Evolutionary conservation across 345 rosid species (phyloP), one percentile per base, ranked within the genome.

Genomic region (sweet orange (Citrus sinensis)): DNA sequence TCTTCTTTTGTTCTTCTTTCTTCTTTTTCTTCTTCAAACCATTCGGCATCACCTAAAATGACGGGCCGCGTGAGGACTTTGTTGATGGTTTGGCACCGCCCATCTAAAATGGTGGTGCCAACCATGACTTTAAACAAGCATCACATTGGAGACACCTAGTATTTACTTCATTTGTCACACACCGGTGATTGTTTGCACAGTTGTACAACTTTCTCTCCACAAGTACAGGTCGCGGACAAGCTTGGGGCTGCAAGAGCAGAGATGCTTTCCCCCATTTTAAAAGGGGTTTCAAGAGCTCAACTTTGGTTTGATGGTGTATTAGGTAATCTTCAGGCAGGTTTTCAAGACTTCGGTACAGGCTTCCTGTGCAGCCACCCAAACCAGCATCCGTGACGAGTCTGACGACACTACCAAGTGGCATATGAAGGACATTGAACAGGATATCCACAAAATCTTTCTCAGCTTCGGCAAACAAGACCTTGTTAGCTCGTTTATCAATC

Each of bases 371-470:
- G 17, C 84, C 79, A 6, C 24, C 71, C 80, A 66, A 75, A 51
- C n/a, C 40, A 40, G 59, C 1, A 16, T 64, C 14, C 1, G 4
- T 39, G 3, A 80, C 9, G 14, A 69, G 79, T 60, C 64, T 30
- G 1, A 19, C 17, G 3, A 76, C 61, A 1, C 70, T 71, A 19
- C 70, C 85, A 3, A 86, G 1, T 7, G 81, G 85, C 61, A 83
- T 30, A 7, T 75, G 63, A 56, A 80, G 75, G 17, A 79, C 6
- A 67, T 64, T 30, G 13, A 84, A 60, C 2, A 81, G 68, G 54
- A 80, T 75, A 71, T 84, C 82, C 24, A 78, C 78, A 9, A 80
- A 75, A 6, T 75, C 54, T 32, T 84, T 75, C 1, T 69, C 49
- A 0, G 73, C 76, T 71, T 78, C 86, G 0, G 75, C 82, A 3